phyloP scores from a whole-genome alignment of 2,329 filamentous ascomycete species.

The Knufia fluminis region DNA sequence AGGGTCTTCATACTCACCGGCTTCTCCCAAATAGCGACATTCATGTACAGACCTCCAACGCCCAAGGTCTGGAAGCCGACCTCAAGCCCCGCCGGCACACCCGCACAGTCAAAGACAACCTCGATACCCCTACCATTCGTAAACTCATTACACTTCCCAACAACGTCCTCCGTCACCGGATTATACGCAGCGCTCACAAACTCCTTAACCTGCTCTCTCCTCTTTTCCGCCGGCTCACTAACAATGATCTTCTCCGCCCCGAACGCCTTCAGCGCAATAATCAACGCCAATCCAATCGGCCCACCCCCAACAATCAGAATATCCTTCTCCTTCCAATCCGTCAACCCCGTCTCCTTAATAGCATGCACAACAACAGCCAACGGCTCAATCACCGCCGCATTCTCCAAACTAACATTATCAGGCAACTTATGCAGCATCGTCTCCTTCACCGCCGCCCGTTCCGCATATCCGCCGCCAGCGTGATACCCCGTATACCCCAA shows the following conservation, averaged over 20 bases:
- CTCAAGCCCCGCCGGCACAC: conserved; percentile 25
- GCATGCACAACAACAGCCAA: conserved; percentile 15
- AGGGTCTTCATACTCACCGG: conserved; percentile 20
- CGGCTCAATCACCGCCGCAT: conserved; percentile 16
- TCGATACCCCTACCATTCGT: conserved; percentile 27
- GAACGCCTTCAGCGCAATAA: conserved; percentile 12
- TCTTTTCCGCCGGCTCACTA: conserved; percentile 13
- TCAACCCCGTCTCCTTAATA: conserved; percentile 8
- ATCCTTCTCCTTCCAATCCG: conserved; percentile 5
- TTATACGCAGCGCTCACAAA: conserved; percentile 13
- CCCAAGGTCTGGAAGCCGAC: conserved; percentile 26
- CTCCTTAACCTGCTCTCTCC: conserved; percentile 9
- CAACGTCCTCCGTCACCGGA: conserved; percentile 21
- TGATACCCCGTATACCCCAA: conserved; percentile 11
- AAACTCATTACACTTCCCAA: conserved; percentile 23
- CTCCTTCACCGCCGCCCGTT: conserved; percentile 13
- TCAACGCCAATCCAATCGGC: conserved; percentile 14
- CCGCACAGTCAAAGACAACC: conserved; percentile 30
- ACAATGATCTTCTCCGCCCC: conserved; percentile 12
- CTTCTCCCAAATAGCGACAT: conserved; percentile 28
- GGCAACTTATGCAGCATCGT: conserved; percentile 11
- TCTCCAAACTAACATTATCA: conserved; percentile 13
- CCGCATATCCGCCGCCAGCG: conserved; percentile 13
- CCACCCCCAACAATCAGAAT: conserved; percentile 17
- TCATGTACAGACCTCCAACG: conserved; percentile 26